These are phyloP conservation scores for Centella asiatica DNA, from an alignment of 129 eudicot genomes.

Conservation along the genomic window DNA sequence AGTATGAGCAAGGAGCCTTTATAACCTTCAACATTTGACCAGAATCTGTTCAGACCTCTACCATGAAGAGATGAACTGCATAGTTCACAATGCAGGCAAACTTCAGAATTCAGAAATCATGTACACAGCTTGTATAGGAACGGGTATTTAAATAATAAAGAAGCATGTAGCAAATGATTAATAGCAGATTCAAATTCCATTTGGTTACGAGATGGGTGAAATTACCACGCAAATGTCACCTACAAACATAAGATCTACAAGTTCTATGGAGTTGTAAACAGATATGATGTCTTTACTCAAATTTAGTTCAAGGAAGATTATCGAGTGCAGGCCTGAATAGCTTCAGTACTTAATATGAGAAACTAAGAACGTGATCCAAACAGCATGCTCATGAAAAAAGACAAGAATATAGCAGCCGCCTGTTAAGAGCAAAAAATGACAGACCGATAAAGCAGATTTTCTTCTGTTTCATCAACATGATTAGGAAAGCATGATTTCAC, in stretches of 20 bases:
- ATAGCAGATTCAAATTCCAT: no score
- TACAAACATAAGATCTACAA: no score
- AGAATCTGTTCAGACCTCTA: conserved; percentile 84
- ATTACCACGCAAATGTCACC: no score
- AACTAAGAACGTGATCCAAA: conserved; percentile 24
- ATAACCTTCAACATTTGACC: conserved; percentile 89
- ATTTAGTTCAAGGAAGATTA: no score
- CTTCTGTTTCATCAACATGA: conserved; percentile 37
- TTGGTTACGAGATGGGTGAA: no score
- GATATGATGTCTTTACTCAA: no score
- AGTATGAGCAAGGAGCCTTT: conserved; percentile 67
- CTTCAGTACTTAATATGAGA: no score
- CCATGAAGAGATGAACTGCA: conserved; percentile 83
- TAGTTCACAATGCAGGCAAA: conserved; percentile 9
- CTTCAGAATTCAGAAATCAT: neutral
- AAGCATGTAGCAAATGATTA: conserved; percentile 38
- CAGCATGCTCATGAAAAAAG: neutral
- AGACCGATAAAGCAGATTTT: conserved; percentile 61
- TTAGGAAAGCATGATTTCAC: conserved; percentile 47
- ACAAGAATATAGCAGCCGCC: neutral
- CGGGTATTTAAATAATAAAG: no score
- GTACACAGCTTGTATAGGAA: neutral
- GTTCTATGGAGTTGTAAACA: no score
- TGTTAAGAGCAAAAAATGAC: neutral
- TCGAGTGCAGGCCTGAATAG: no score